phyloP scores from a whole-genome alignment of 495 filamentous ascomycete species.

The Diplogelasinospora grovesii region DNA sequence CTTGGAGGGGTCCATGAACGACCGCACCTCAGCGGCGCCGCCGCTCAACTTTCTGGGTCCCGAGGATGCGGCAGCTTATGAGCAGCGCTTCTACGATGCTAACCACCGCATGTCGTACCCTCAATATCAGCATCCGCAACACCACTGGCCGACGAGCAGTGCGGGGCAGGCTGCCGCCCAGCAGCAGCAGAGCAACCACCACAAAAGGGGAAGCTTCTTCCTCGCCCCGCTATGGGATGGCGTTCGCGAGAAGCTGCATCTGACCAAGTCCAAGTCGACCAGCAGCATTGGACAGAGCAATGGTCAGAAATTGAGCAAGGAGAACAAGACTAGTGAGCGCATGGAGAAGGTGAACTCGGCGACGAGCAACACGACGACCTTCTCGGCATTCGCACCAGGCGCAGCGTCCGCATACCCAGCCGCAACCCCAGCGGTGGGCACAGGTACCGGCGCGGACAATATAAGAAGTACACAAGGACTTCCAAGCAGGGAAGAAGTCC shows the following conservation, averaged over 20 bases:
- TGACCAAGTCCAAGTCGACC: slow-evolving; percentile 19
- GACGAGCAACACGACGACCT: not conserved
- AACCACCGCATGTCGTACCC: not conserved
- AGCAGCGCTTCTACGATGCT: slow-evolving; percentile 28
- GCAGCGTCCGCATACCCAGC: not conserved
- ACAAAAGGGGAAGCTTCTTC: slow-evolving; percentile 15
- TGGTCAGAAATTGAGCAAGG: slow-evolving; percentile 4
- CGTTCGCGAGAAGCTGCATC: slow-evolving; percentile 20
- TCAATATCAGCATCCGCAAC: not conserved
- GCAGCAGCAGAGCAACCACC: slow-evolving; percentile 4
- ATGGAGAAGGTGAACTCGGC: slow-evolving; percentile 1
- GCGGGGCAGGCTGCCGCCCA: slow-evolving; percentile 2
- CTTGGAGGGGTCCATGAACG: slow-evolving; percentile 70
- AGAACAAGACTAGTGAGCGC: too few relatives aligned
- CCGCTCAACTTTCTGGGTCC: slow-evolving; percentile 55
- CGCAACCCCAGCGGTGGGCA: not conserved
- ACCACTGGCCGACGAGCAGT: slow-evolving; percentile 9
- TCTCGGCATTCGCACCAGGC: not conserved
- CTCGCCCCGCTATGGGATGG: slow-evolving; percentile 29
- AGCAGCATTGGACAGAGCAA: slow-evolving; percentile 11
- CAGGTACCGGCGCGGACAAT: slow-evolving; percentile 7
- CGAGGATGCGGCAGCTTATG: slow-evolving; percentile 31
- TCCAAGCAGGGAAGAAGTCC: slow-evolving; percentile 39
- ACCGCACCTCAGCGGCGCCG: slow-evolving; percentile 61
- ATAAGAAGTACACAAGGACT: too few relatives aligned